Conservation (phyloP, 257 asterid genomes). For the Eustoma russellianum region DNA sequence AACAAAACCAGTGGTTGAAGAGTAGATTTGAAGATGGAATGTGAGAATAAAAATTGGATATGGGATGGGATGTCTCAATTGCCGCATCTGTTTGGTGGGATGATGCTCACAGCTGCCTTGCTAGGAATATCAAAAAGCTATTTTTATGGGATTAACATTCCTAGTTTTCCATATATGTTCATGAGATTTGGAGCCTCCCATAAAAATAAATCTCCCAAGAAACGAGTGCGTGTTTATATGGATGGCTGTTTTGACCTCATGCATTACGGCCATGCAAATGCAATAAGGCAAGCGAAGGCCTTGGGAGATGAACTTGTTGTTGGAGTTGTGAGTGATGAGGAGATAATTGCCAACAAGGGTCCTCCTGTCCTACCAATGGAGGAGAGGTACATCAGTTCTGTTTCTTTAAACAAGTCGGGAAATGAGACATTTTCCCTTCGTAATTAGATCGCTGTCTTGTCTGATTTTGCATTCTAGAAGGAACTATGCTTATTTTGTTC, state of each 20-base stretch:
- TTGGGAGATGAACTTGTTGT: conserved; percentile 87
- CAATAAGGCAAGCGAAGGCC: conserved; percentile 91
- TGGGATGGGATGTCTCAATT: conserved; percentile 73
- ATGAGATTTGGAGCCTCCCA: conserved; percentile 57
- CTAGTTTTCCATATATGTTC: conserved; percentile 52
- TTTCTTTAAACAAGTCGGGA: neutral
- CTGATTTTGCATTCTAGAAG: too few relatives aligned
- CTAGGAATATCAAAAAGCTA: conserved; percentile 79
- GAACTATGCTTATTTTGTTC: too few relatives aligned
- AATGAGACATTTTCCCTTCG: too few relatives aligned
- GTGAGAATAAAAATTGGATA: conserved; percentile 64
- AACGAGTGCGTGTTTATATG: conserved; percentile 79
- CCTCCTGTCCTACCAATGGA: conserved; percentile 88
- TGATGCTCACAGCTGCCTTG: conserved; percentile 84
- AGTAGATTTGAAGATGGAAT: conserved; percentile 43
- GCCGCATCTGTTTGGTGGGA: conserved; percentile 82
- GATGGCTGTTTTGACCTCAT: conserved; percentile 96
- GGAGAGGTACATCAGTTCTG: conserved; percentile 51
- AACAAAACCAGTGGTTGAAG: conserved; percentile 18
- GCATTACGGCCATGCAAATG: conserved; percentile 98
- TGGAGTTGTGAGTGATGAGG: conserved; percentile 94
- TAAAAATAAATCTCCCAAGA: conserved; percentile 49
- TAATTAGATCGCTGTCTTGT: too few relatives aligned
- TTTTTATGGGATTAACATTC: conserved; percentile 63
- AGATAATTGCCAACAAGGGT: conserved; percentile 75